Conservation (phyloP, 305 asterid genomes). For the Rubia balearica region DNA sequence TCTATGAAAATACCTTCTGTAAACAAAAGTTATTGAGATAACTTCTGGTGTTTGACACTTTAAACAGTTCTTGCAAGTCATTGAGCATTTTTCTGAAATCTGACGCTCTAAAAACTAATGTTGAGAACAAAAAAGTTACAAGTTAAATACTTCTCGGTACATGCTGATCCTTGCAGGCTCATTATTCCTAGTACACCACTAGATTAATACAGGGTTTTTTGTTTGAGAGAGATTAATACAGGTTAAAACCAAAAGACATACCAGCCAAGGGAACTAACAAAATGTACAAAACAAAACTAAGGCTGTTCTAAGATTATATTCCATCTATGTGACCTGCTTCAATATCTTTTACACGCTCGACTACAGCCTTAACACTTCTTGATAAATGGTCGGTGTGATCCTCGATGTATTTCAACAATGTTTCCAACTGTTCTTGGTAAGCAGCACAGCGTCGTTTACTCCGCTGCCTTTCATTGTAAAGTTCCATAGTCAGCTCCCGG, state of each 20-base stretch:
- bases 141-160: neutral
- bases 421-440: conserved; percentile 19
- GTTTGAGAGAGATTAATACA: too few species aligned
- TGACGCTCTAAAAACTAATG: neutral
- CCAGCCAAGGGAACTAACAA: neutral
- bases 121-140: neutral
- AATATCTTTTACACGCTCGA: conserved; percentile 16
- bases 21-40: neutral
- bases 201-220: neutral
- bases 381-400: conserved; percentile 21
- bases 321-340: conserved; percentile 5
- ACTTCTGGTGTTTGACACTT: neutral
- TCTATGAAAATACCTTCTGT: neutral
- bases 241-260: neutral
- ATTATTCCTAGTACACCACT: neutral
- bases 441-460: conserved; percentile 18
- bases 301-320: conserved; percentile 9
- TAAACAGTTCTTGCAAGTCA: neutral
- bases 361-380: conserved; percentile 15
- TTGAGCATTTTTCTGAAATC: neutral
- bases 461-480: conserved; percentile 21
- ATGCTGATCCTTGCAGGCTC: conserved; percentile 4
- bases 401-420: conserved; percentile 19
- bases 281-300: neutral
- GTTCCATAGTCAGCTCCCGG: conserved; percentile 20